phyloP scores from a whole-genome alignment of 169 alveolate species.

The Eimeria necatrix region DNA sequence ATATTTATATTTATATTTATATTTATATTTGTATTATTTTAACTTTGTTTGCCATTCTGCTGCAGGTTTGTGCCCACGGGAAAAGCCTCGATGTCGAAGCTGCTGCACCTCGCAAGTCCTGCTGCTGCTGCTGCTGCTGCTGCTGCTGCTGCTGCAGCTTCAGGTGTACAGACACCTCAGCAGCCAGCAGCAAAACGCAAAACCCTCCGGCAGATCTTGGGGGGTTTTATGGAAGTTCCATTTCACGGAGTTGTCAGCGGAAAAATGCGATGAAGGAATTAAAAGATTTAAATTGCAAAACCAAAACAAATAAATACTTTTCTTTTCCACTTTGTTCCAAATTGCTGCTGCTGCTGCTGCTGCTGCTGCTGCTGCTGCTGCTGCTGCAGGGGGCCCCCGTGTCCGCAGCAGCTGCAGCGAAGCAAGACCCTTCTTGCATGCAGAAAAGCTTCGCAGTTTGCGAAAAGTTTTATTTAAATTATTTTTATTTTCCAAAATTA shows the following conservation, averaged over 20 bases:
- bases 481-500: not conserved
- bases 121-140: not conserved
- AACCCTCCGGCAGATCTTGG: slow-evolving; percentile 1
- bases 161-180: too few species aligned
- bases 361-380: too few species aligned
- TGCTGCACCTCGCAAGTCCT: not conserved
- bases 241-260: slow-evolving; percentile 4
- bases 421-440: too few species aligned
- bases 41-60: too few species aligned
- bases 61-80: slow-evolving; percentile 28
- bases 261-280: slow-evolving; percentile 9
- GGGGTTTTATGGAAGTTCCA: slow-evolving; percentile 45
- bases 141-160: not conserved
- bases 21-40: too few species aligned
- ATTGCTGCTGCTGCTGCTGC: too few species aligned
- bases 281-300: not conserved
- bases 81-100: not conserved
- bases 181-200: not conserved
- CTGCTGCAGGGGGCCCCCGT: too few species aligned
- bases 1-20: too few species aligned
- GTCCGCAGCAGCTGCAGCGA: too few species aligned
- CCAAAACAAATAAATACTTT: not conserved
- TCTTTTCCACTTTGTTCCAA: not conserved
- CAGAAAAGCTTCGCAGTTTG: too few species aligned
- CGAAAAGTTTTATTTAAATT: not conserved